A percentile compares a stretch with the other conserved stretches of the same genome.
Evolutionary conservation across 371 early-diverging fungal genomes (phyloP).

Genomic region (Mucor circinelloides): DNA sequence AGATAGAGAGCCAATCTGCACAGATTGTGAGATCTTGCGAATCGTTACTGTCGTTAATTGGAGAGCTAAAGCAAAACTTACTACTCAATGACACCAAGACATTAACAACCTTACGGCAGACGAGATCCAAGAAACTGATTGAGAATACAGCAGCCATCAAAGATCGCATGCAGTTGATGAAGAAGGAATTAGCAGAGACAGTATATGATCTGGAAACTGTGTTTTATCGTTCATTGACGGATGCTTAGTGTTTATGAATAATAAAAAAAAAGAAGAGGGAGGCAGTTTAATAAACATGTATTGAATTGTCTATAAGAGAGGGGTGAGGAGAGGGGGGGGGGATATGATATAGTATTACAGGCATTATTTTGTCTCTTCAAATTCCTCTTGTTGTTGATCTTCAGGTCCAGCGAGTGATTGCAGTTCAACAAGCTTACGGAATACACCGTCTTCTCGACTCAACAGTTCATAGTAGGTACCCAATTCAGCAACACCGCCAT

Average conservation of each 20-base stretch:
- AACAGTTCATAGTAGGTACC: constrained; percentile 62
- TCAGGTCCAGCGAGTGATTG: constrained; percentile 37
- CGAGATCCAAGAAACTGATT: constrained; percentile 30
- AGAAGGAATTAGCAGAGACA: constrained; percentile 35
- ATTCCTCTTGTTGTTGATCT: neutral
- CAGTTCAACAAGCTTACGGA: constrained; percentile 48
- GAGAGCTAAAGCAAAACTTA: constrained; percentile 68
- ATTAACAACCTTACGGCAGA: constrained; percentile 49
- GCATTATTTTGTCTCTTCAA: neutral
- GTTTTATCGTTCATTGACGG: constrained; percentile 43
- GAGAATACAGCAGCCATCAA: constrained; percentile 37
- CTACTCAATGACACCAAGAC: constrained; percentile 71
- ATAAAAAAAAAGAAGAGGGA: too few species aligned
- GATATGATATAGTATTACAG: neutral
- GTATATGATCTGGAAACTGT: constrained; percentile 49
- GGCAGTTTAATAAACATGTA: neutral
- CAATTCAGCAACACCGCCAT: constrained; percentile 63
- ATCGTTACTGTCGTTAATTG: constrained; percentile 64
- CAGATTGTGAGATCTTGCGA: constrained; percentile 74
- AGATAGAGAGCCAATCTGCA: constrained; percentile 69
- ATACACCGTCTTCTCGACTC: constrained; percentile 56
- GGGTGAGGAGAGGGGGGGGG: neutral
- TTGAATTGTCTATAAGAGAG: neutral
- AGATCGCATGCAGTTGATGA: constrained; percentile 32
- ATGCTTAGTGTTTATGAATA: neutral